These are phyloP conservation scores for Xylaria grammica DNA, from an alignment of 495 filamentous ascomycete genomes.

Conservation along the genomic window DNA sequence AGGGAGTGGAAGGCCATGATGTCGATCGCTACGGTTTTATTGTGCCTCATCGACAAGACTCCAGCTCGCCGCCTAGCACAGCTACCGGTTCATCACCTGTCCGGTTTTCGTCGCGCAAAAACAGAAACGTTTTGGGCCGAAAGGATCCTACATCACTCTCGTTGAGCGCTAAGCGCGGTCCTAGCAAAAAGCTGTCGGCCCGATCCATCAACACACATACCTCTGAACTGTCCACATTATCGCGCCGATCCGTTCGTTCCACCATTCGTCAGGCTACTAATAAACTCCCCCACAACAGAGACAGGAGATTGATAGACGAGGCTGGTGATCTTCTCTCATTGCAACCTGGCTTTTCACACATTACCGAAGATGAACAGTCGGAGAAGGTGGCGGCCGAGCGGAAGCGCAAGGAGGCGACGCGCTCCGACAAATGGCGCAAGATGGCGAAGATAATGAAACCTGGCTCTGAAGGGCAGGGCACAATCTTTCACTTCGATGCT, in stretches of 20 bases:
- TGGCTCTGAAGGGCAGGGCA: constrained; percentile 70
- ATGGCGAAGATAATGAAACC: constrained; percentile 79
- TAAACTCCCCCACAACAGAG: constrained; percentile 73
- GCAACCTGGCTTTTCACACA: constrained; percentile 67
- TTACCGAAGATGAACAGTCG: constrained; percentile 63
- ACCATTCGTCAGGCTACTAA: constrained; percentile 71
- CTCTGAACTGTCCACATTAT: constrained; percentile 56
- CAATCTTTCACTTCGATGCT: constrained; percentile 88
- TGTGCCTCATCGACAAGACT: constrained; percentile 47
- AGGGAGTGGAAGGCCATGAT: constrained; percentile 82
- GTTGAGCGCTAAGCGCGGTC: constrained; percentile 37
- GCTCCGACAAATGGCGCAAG: constrained; percentile 94
- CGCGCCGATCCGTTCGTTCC: constrained; percentile 60
- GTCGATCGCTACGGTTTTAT: constrained; percentile 98
- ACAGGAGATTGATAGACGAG: constrained; percentile 78
- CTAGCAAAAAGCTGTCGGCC: constrained; percentile 55
- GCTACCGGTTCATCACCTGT: constrained; percentile 40
- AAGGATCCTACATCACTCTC: constrained; percentile 45
- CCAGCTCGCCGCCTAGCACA: constrained; percentile 36
- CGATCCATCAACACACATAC: constrained; percentile 58
- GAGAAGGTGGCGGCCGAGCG: constrained; percentile 61
- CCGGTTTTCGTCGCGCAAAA: constrained; percentile 40
- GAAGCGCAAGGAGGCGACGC: constrained; percentile 79
- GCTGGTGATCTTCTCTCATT: constrained; percentile 88
- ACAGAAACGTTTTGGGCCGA: constrained; percentile 48